Evolutionary conservation across 305 asterid genomes (phyloP).

Genomic region (Plantago coronopus): DNA sequence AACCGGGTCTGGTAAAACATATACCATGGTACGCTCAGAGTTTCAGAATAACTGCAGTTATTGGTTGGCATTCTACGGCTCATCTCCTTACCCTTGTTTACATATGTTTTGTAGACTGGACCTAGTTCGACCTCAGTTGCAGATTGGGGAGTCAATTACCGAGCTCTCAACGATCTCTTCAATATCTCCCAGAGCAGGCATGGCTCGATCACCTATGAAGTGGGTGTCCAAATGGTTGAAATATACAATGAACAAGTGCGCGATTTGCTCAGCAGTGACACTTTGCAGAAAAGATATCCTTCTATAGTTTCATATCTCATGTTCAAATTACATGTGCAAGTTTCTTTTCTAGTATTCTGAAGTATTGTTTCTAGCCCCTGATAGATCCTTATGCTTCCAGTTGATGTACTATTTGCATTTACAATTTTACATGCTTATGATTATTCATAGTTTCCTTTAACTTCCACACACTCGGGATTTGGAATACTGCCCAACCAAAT

Average conservation of each 20-base stretch:
- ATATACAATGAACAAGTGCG: slow-evolving; percentile 96
- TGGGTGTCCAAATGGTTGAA: slow-evolving; percentile 96
- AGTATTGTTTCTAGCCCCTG: slow-evolving; percentile 8
- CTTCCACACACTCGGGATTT: slow-evolving; percentile 93
- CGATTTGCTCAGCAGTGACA: slow-evolving; percentile 64
- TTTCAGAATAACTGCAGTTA: slow-evolving; percentile 9
- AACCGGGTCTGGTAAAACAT: slow-evolving; percentile 95
- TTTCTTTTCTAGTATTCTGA: slow-evolving; percentile 11
- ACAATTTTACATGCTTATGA: slow-evolving; percentile 8
- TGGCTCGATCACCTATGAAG: slow-evolving; percentile 68
- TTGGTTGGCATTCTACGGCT: slow-evolving; percentile 13
- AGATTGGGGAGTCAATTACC: slow-evolving; percentile 92
- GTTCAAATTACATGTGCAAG: slow-evolving; percentile 13
- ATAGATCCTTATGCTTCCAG: slow-evolving; percentile 13
- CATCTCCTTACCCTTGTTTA: slow-evolving; percentile 16
- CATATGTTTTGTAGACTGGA: slow-evolving; percentile 56
- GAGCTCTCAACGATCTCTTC: slow-evolving; percentile 94
- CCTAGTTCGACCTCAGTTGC: slow-evolving; percentile 63
- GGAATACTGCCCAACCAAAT: slow-evolving; percentile 84
- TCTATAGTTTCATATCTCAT: slow-evolving; percentile 19
- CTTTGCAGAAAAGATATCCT: slow-evolving; percentile 89
- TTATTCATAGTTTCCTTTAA: slow-evolving; percentile 49
- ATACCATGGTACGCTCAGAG: slow-evolving; percentile 66
- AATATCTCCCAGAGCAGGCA: slow-evolving; percentile 66
- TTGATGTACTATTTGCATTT: slow-evolving; percentile 12